A percentile compares a stretch with the other conserved stretches of the same genome.
Conservation (phyloP, 2,329 filamentous ascomycete genomes). For the Trichocomaceae sp. region DNA sequence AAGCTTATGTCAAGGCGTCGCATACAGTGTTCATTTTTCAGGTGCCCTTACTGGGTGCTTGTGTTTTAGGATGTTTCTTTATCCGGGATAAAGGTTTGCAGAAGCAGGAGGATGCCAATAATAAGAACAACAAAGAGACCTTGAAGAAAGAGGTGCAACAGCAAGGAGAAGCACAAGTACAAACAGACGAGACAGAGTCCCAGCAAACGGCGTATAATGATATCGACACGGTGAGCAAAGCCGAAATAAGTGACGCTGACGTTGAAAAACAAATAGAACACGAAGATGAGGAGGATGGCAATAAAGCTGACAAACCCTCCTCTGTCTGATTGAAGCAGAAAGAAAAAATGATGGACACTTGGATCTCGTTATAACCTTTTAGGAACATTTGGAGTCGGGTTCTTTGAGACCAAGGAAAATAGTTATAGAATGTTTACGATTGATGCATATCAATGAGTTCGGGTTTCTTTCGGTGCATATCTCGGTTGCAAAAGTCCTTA, state of each 20-base stretch:
- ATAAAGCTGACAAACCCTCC: background rate
- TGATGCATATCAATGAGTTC: background rate
- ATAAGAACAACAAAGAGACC: slow-evolving; percentile 9
- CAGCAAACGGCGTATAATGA: slow-evolving; percentile 8
- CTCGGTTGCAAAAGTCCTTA: background rate
- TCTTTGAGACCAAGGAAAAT: background rate
- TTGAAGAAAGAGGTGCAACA: background rate
- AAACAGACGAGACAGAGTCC: slow-evolving; percentile 1
- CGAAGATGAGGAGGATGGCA: background rate
- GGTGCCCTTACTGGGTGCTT: slow-evolving; percentile 48
- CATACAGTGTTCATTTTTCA: slow-evolving; percentile 52
- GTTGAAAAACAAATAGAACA: slow-evolving; percentile 7
- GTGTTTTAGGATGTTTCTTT: slow-evolving; percentile 46
- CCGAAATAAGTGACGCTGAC: slow-evolving; percentile 6
- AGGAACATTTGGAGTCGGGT: background rate
- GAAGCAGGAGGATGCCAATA: slow-evolving; percentile 25
- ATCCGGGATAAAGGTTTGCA: slow-evolving; percentile 48
- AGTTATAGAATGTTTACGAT: background rate
- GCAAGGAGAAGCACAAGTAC: background rate
- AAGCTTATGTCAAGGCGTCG: slow-evolving; percentile 50
- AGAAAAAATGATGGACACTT: background rate
- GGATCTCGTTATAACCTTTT: background rate
- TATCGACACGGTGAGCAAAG: background rate
- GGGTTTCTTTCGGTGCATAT: background rate
- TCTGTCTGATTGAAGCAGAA: background rate